These are phyloP conservation scores for Terana coerulea DNA, from an alignment of 768 basidiomycete species.

Conservation along the genomic window DNA sequence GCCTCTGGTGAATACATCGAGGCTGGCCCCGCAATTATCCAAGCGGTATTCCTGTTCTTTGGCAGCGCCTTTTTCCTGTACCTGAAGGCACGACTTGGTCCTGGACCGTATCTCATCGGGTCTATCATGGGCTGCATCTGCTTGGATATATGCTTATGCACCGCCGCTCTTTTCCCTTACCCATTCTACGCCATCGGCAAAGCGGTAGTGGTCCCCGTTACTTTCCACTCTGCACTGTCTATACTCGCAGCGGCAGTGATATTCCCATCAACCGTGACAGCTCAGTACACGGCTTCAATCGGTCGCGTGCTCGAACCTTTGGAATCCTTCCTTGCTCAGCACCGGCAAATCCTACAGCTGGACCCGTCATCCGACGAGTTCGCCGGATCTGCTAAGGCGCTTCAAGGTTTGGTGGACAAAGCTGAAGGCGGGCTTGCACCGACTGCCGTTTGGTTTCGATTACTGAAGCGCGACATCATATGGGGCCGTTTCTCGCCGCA, in stretches of 20 bases:
- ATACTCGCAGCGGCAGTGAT: slow-evolving; percentile 48
- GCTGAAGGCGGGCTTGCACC: slow-evolving; percentile 50
- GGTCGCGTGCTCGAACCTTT: slow-evolving; percentile 47
- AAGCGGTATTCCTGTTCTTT: slow-evolving; percentile 59
- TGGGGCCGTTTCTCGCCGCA: slow-evolving; percentile 56
- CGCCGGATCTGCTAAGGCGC: slow-evolving; percentile 30
- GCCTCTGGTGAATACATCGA: slow-evolving; percentile 57
- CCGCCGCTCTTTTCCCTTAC: slow-evolving; percentile 58
- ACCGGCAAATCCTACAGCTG: slow-evolving; percentile 42
- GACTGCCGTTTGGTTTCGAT: slow-evolving; percentile 46
- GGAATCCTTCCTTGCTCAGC: slow-evolving; percentile 39
- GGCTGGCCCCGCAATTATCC: slow-evolving; percentile 51
- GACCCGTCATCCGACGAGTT: slow-evolving; percentile 41
- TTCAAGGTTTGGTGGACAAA: slow-evolving; percentile 30
- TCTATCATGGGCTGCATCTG: slow-evolving; percentile 57
- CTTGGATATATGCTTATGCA: slow-evolving; percentile 56
- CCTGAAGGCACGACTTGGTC: slow-evolving; percentile 55
- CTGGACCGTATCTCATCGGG: slow-evolving; percentile 59
- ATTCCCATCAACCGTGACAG: slow-evolving; percentile 62
- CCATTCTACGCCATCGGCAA: slow-evolving; percentile 61
- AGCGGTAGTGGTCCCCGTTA: slow-evolving; percentile 51
- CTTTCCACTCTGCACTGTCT: slow-evolving; percentile 55
- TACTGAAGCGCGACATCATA: slow-evolving; percentile 57
- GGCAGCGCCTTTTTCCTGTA: slow-evolving; percentile 56
- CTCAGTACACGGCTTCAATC: slow-evolving; percentile 51